Base-by-base conservation (phyloP, 805 yeast species). In the Peterozyma toletana region DNA sequence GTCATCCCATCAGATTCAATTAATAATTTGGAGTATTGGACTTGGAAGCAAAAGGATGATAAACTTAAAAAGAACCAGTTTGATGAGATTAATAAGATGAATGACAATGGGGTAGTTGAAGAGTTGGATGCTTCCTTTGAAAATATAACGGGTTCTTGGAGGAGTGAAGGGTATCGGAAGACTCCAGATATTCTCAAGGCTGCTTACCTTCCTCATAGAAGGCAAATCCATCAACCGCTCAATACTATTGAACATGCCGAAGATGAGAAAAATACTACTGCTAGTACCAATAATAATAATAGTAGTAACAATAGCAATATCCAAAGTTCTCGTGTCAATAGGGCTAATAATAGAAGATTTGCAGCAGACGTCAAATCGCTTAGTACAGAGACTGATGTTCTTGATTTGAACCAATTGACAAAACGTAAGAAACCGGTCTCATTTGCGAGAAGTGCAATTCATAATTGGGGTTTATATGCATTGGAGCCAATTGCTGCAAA, bases 401-500 rank as follows among this genome's bases (percentile, higher is more conserved):
- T 90, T 52, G 83, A 86, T 37, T 73, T 88, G 64, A 91, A 90
- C 59, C 95, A 91, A 50, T 73, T 91, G 53, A 86, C 87, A 51
- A 89, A 87, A 57, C 75, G 97, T 50, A 86, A 84, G 61, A 91
- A 91, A 56, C 96, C 96, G 0, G 97, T 91, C 9, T 83, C 93
- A n/a, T 90, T 90, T 70, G 97, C 97, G 0, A 72, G 98, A 43
- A 89, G 97, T 2, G 95, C 97, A 0, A 93, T 93, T 56, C 99
- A 93, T 61, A 88, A 91, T 57, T 93, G 99, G 99, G 99, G 99
- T 0, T 66, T 93, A 35, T 93, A 89, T 63, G 99, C 99, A 0
- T 67, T 86, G 55, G 98, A 93, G 56, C 95, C 95, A 2, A 93
- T 93, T 57, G 86, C 88, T n/a, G 95, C 93, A 1, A 85, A 81